A percentile compares a stretch with the other conserved stretches of the same genome.
These are phyloP conservation scores for Ceratocystis albifundus DNA, from an alignment of 2,329 filamentous ascomycete species.

Conservation along the genomic window DNA sequence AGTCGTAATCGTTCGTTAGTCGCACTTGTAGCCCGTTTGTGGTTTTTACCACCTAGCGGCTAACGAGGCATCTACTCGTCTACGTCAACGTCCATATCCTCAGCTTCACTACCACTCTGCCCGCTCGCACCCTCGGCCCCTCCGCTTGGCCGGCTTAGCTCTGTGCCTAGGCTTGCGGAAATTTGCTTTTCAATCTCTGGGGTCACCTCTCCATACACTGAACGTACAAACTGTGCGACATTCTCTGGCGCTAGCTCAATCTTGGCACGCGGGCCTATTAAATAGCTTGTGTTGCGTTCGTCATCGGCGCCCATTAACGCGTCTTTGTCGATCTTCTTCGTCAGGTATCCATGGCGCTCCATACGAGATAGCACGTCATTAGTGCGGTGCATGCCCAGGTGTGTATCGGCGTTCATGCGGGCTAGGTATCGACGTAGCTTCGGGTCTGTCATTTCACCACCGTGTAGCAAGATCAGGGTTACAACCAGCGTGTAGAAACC, in stretches of 20 bases:
- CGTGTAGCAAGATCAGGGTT: constrained; percentile 61
- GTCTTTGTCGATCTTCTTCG: constrained; percentile 56
- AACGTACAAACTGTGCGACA: constrained; percentile 56
- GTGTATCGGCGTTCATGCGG: constrained; percentile 62
- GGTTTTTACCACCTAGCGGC: background rate
- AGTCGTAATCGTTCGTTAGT: background rate
- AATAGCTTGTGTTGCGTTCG: constrained; percentile 67
- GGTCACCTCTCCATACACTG: constrained; percentile 44
- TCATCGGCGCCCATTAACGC: constrained; percentile 27
- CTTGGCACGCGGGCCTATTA: constrained; percentile 73
- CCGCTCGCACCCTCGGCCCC: constrained; percentile 27
- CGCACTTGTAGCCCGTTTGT: background rate
- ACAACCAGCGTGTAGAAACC: constrained; percentile 73
- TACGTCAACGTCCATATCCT: constrained; percentile 25
- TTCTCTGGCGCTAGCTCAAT: constrained; percentile 71
- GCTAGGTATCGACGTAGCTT: constrained; percentile 66
- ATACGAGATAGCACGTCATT: constrained; percentile 64
- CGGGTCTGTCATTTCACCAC: constrained; percentile 61
- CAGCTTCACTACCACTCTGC: constrained; percentile 21
- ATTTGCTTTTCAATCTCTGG: constrained; percentile 50
- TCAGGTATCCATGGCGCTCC: constrained; percentile 71
- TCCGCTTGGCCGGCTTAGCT: constrained; percentile 22
- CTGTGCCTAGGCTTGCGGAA: constrained; percentile 48
- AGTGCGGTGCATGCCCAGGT: constrained; percentile 63
- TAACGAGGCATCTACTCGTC: background rate